Evolutionary conservation across 345 rosid genomes (phyloP), one percentile per base, ranked within the genome.

Genomic region (Clarkia xantiana): DNA sequence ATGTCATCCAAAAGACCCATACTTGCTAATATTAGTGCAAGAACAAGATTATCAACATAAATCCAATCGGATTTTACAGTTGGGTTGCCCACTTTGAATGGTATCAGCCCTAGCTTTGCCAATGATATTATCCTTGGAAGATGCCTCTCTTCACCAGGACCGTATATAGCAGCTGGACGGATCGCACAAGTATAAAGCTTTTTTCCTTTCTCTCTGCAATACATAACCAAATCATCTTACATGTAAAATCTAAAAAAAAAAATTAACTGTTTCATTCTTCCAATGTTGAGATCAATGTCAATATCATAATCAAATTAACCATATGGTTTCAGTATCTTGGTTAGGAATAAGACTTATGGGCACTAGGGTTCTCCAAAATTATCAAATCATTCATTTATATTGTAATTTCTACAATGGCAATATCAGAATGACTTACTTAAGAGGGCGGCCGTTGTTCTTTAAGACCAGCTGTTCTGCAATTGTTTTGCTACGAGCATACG

Each of bases 81-180:
- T 41, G 86, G 47, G 53, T 67, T 76, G 60, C 97, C 95, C 40
- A 76, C 69, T 60, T 41, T 81, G 60, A 86, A 90, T 9, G 60
- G 66, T 15, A 76, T 12, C 54, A 90, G 67, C 45, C 95, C 94
- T 46, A 86, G 20, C 73, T 85, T 79, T 0, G 86, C 82, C 42
- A 77, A 60, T 38, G 76, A 74, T 51, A 90, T 53, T 44, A 90
- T 81, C 71, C 97, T 79, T 15, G 94, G 97, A 53, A 90, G 64
- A 67, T 81, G 97, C 44, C 97, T 73, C 57, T 85, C 95, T 74
- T 90, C 95, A 2, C 97, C 94, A 0, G 86, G 97, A 55, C 95
- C 95, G 54, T 90, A 85, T 25, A 90, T 81, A 47, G 97, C 95
- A 48, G 97, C 95, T 29, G 95, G 94, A 52, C 95, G 95, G 36